Evolutionary conservation across 345 rosid species (phyloP).

Genomic region (Diplotaxis tenuifolia): DNA sequence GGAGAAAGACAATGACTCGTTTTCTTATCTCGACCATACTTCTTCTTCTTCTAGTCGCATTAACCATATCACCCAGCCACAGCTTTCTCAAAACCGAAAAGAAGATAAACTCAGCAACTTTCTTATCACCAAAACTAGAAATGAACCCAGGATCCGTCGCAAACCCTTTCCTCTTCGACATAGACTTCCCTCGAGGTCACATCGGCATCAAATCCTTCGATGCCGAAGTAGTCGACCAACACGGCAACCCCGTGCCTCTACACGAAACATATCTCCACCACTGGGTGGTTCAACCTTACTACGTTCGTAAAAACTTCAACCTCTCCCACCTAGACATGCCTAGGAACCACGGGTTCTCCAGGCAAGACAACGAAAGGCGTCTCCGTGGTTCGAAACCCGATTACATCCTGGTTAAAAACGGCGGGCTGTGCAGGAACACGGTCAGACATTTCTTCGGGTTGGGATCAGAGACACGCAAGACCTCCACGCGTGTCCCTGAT

Average conservation of each 20-base stretch:
- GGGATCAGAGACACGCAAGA: constrained; percentile 82
- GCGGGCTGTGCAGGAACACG: constrained; percentile 58
- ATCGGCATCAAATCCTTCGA: constrained; percentile 64
- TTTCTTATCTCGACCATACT: constrained; percentile 17
- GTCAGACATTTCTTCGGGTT: constrained; percentile 66
- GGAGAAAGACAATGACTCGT: constrained; percentile 37
- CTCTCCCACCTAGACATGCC: constrained; percentile 2
- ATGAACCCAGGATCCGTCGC: constrained; percentile 80
- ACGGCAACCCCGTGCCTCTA: constrained; percentile 66
- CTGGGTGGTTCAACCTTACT: constrained; percentile 64
- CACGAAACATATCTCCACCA: constrained; percentile 92
- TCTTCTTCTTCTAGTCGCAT: constrained; percentile 33
- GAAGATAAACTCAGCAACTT: constrained; percentile 49
- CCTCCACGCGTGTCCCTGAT: constrained; percentile 64
- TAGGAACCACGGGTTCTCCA: constrained; percentile 24
- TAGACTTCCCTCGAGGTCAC: constrained; percentile 86
- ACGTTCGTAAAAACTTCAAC: constrained; percentile 36
- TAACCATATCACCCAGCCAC: constrained; percentile 23
- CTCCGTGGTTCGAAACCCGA: constrained; percentile 33
- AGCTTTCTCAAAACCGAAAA: constrained; percentile 30
- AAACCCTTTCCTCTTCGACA: constrained; percentile 43
- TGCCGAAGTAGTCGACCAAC: constrained; percentile 70
- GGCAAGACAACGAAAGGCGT: constrained; percentile 1
- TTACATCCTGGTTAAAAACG: constrained; percentile 38
- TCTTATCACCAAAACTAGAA: constrained; percentile 66